Base-by-base conservation (phyloP, 2,329 filamentous ascomycete species). In the Aspergillus calidoustus region DNA sequence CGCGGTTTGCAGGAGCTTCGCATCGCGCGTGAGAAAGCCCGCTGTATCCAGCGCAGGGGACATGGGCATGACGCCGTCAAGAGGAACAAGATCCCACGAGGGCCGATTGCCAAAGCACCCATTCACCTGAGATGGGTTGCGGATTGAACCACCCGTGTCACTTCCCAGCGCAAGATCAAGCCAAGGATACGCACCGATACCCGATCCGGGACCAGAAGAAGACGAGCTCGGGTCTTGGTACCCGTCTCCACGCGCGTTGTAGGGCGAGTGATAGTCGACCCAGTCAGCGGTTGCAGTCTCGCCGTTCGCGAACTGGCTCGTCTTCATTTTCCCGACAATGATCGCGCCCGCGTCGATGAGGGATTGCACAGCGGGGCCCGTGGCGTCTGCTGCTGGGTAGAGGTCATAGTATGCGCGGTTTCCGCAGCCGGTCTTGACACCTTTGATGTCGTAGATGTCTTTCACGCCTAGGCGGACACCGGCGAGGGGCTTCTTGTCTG, bases 381-480 rank as follows among this genome's bases (percentile, higher is more conserved):
- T 87, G 3, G 69, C 69, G 1, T 74, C 79, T 0, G 79, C 75
- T 2, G 79, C 68, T 0, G 79, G 76, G 59, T 87, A 85, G 1
- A 89, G 71, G 31, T 83, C 76, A 31, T 81, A 82, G 80, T 84
- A 90, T 1, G 86, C 84, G 23, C 85, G 77, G 44, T 87, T 89
- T 0, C 87, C 87, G 31, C 84, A 78, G 1, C 80, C 80, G 0
- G 84, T 87, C 13, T 81, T 80, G 0, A 87, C 72, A 3, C 88
- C 87, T 25, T 81, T 80, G 48, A 89, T 76, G 64, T 86, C 79
- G 67, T 82, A 87, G 41, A 88, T 84, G 66, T 90, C 87, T 69
- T 90, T 90, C 59, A 89, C 80, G 2, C 82, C 87, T 1, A 89
- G 71, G 17, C 87, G 80, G 3, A 88, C 81, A 28, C 88, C 87